Percentiles rank a stretch among this genome's conserved stretches.
These are phyloP conservation scores for Cryptococcus sp. DNA, from an alignment of 1,284 basidiomycete genomes.

Conservation along the genomic window DNA sequence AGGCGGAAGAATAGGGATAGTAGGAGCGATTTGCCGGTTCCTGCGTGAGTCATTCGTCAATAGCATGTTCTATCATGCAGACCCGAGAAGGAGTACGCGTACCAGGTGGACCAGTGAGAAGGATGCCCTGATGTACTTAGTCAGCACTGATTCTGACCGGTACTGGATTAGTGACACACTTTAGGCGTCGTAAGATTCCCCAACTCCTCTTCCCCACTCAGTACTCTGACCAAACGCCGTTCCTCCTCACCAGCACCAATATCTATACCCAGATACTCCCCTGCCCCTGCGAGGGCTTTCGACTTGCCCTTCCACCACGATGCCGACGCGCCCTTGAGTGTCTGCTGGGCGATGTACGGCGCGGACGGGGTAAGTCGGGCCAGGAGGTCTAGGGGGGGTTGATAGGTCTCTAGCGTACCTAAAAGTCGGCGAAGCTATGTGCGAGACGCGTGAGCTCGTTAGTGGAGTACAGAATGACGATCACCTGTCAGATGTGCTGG, in stretches of 20 bases:
- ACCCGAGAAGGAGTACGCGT: not conserved
- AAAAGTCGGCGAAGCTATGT: slow-evolving; percentile 48
- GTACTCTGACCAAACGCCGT: slow-evolving; percentile 58
- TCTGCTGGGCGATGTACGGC: slow-evolving; percentile 23
- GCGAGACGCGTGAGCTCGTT: no score
- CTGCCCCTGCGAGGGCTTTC: slow-evolving; percentile 15
- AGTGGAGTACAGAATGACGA: not conserved
- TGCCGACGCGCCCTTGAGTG: not conserved
- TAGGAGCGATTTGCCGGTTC: slow-evolving; percentile 63
- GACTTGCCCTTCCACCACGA: slow-evolving; percentile 32
- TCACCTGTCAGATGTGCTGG: not conserved
- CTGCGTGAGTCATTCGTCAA: slow-evolving; percentile 20
- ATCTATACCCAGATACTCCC: slow-evolving; percentile 17
- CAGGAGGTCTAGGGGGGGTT: slow-evolving; percentile 49
- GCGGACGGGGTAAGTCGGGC: slow-evolving; percentile 42
- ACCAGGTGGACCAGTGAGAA: slow-evolving; percentile 59
- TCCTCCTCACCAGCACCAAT: slow-evolving; percentile 24
- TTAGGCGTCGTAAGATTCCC: slow-evolving; percentile 63
- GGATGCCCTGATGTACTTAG: slow-evolving; percentile 48
- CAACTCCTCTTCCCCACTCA: slow-evolving; percentile 64
- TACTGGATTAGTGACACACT: slow-evolving; percentile 43
- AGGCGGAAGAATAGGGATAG: slow-evolving; percentile 67
- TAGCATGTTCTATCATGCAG: not conserved
- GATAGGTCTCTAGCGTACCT: slow-evolving; percentile 42
- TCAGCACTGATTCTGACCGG: slow-evolving; percentile 4